phyloP scores from a whole-genome alignment of 306 rosid genomes.

The Purshia tridentata region DNA sequence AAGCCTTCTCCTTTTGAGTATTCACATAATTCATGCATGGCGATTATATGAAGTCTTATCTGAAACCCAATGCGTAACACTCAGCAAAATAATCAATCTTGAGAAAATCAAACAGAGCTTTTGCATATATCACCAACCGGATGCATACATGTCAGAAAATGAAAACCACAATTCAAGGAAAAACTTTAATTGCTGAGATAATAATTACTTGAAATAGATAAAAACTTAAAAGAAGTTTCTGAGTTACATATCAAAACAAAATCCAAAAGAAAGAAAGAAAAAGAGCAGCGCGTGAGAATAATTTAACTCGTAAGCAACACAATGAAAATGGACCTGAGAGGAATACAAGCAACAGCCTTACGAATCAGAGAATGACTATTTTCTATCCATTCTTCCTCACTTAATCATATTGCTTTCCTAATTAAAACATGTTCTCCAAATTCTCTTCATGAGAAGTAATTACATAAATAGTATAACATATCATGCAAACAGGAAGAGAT shows the following conservation, averaged over 20 bases:
- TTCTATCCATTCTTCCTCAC: neutral
- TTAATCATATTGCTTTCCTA: neutral
- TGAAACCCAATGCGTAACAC: slow-evolving; percentile 44
- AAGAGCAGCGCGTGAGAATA: neutral
- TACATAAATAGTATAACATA: neutral
- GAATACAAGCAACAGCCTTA: neutral
- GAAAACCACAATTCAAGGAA: neutral
- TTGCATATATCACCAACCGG: slow-evolving; percentile 23
- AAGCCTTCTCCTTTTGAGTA: slow-evolving; percentile 97
- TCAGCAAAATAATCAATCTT: slow-evolving; percentile 36
- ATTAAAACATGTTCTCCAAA: neutral
- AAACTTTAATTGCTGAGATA: neutral
- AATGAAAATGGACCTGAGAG: neutral
- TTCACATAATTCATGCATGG: slow-evolving; percentile 96
- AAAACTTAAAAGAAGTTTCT: neutral
- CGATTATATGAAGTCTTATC: slow-evolving; percentile 92
- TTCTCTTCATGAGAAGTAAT: neutral
- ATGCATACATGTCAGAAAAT: slow-evolving; percentile 13
- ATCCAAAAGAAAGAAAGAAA: neutral
- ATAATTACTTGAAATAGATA: neutral
- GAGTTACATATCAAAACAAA: neutral
- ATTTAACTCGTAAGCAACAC: neutral
- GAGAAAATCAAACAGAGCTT: slow-evolving; percentile 19
- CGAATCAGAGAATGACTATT: neutral
- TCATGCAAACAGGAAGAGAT: slow-evolving; percentile 19